Evolutionary conservation across 805 yeast species (phyloP).

Genomic region (Jamesozyma jinghongensis): DNA sequence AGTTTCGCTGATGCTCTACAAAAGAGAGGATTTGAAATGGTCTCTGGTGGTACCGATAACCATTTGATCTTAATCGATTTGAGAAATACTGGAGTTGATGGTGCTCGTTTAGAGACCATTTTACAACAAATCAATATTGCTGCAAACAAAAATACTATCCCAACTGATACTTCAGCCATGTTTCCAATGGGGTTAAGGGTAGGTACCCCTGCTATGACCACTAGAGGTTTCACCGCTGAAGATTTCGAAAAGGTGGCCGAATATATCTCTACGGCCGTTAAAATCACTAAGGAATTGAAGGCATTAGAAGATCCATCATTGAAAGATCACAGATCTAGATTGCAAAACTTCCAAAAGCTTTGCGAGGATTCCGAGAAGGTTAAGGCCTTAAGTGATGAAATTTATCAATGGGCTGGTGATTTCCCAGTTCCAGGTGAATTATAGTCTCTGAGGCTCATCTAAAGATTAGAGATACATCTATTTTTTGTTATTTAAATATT

Average conservation of each 20-base stretch:
- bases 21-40: constrained; percentile 60
- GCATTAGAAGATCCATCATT: constrained; percentile 48
- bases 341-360: constrained; percentile 61
- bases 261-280: constrained; percentile 72
- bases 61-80: constrained; percentile 83
- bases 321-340: constrained; percentile 50
- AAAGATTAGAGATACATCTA: neutral
- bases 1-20: constrained; percentile 61
- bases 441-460: constrained; percentile 6
- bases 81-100: constrained; percentile 71
- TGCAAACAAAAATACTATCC: constrained; percentile 90
- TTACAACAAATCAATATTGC: constrained; percentile 89
- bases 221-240: constrained; percentile 74
- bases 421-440: constrained; percentile 87
- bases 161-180: constrained; percentile 92
- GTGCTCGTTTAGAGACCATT: constrained; percentile 90
- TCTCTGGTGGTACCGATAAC: constrained; percentile 90
- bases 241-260: constrained; percentile 77
- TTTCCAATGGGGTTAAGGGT: constrained; percentile 95
- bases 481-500: neutral
- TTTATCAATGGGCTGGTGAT: constrained; percentile 58
- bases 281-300: constrained; percentile 55
- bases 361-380: constrained; percentile 60
- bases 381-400: constrained; percentile 52
- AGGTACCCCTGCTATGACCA: constrained; percentile 98